A percentile compares a stretch with the other conserved stretches of the same genome.
These are phyloP conservation scores for Boletus tomentosulus DNA, from an alignment of 768 basidiomycete genomes.

Conservation along the genomic window DNA sequence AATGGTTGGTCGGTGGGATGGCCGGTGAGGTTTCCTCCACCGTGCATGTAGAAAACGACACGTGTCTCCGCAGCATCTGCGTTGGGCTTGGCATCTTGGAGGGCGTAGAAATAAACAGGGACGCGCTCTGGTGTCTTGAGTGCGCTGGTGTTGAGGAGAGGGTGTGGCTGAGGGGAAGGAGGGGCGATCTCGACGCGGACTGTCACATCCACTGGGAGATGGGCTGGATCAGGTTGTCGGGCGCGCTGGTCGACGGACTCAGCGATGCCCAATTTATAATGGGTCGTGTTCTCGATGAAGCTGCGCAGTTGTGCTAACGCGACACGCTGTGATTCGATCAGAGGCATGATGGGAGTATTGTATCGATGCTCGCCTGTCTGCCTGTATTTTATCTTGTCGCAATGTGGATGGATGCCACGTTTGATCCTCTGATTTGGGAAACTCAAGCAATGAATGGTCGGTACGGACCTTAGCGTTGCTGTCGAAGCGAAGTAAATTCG, in stretches of 20 bases:
- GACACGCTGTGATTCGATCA: not conserved
- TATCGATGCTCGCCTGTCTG: not conserved
- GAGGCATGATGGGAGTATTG: constrained; percentile 1
- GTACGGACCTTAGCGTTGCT: no score
- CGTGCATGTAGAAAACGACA: constrained; percentile 23
- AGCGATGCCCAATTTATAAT: not conserved
- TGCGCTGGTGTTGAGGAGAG: not conserved
- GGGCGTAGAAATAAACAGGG: constrained; percentile 13
- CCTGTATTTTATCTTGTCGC: not conserved
- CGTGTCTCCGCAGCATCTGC: not conserved
- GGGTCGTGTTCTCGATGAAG: not conserved
- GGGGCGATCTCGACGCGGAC: constrained; percentile 1
- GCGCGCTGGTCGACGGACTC: not conserved
- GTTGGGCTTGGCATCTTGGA: not conserved
- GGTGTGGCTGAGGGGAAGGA: not conserved
- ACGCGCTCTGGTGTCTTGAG: constrained; percentile 1
- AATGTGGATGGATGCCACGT: no score
- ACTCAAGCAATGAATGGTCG: no score
- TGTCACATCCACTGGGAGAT: not conserved
- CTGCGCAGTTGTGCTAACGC: not conserved
- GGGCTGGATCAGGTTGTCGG: not conserved
- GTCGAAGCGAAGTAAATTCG: no score
- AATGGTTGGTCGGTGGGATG: constrained; percentile 11
- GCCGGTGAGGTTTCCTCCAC: constrained; percentile 17
- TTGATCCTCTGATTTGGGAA: no score